These are phyloP conservation scores for Elsinoe perseae DNA, from an alignment of 2,329 filamentous ascomycete genomes.

Conservation along the genomic window DNA sequence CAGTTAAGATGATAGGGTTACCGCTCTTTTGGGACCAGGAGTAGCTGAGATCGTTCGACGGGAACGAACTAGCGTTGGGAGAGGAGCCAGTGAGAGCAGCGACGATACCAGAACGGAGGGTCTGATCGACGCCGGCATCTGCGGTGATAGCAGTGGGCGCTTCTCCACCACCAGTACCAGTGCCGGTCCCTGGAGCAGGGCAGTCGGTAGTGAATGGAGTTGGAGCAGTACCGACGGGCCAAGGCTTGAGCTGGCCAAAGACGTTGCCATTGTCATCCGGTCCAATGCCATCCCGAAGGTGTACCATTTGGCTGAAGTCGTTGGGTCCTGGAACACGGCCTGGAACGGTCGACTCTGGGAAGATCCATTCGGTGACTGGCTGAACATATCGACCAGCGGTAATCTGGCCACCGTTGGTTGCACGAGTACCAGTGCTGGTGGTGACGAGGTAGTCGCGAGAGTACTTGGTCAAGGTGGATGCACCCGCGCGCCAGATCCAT, in stretches of 20 bases:
- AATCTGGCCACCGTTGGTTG: conserved; percentile 33
- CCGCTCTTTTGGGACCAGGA: conserved; percentile 28
- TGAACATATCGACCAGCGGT: conserved; percentile 37
- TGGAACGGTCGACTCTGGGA: conserved; percentile 36
- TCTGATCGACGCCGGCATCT: conserved; percentile 21
- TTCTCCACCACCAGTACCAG: conserved; percentile 19
- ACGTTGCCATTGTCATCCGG: conserved; percentile 25
- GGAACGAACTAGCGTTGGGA: conserved; percentile 21
- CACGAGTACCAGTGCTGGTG: conserved; percentile 28
- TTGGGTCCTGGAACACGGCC: conserved; percentile 28
- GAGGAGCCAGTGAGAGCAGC: conserved; percentile 28
- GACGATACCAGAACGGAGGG: conserved; percentile 26
- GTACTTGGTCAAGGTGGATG: conserved; percentile 28
- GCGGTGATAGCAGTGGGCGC: conserved; percentile 22
- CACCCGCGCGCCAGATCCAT: conserved; percentile 32
- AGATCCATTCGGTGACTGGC: conserved; percentile 39
- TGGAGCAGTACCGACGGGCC: conserved; percentile 28
- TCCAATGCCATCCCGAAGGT: conserved; percentile 28
- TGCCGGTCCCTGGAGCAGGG: conserved; percentile 12
- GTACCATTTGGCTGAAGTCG: conserved; percentile 32
- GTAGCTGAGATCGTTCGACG: conserved; percentile 25
- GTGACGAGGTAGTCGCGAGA: conserved; percentile 37
- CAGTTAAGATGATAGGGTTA: conserved; percentile 23
- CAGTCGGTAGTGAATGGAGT: conserved; percentile 19
- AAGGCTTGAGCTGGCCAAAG: conserved; percentile 36